Evolutionary conservation across 129 eudicot genomes (phyloP), one percentile per base, ranked within the genome.

Genomic region (Flaveria trinervia): DNA sequence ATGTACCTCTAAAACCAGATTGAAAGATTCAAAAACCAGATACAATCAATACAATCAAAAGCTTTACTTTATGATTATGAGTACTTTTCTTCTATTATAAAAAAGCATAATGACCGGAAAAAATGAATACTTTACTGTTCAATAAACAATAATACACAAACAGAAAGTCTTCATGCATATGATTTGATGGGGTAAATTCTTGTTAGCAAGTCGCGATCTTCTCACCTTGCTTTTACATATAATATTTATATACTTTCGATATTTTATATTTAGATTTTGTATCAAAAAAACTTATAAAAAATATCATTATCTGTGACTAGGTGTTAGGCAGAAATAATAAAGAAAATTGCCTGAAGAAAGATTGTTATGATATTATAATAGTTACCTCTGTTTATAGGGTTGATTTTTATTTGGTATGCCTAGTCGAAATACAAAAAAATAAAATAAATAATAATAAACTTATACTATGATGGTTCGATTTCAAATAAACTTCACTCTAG

Each of bases 21-120:
- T 79, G 66, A 79, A 71, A 79, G 45, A 26, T 79, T 71, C 82
- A 79, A 79, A 71, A 48, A 49, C 82, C 16, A 70, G 70, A 70
- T 28, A 70, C 60, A 12, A 26, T 57, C 64, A 3, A 70, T 28
- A 70, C 60, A 12, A 26, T 57, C 64, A 7, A 49, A 70, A 70
- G 70, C 14, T 8, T 70, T 46, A 33, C 56, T 71, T 79, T 33
- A 45, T n/a, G 14, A 10, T 43, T n/a, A 28, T 12, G 30, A 10
- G 13, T 25, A 13, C 33, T 30, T 30, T 30, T 30, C 4, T 26
- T n/a, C 2, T 44, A 45, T 16, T 12, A 13, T 49, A 25, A 55
- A 36, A 16, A 16, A 18, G 28, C 25, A 57, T 78, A 57, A 41
- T 44, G 65, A 70, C 5, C 9, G 51, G 48, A 39, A 25, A 70